A percentile compares a stretch with the other conserved stretches of the same genome.
Evolutionary conservation across 2,329 filamentous ascomycete species (phyloP).

Genomic region (Anthostomella pinea): DNA sequence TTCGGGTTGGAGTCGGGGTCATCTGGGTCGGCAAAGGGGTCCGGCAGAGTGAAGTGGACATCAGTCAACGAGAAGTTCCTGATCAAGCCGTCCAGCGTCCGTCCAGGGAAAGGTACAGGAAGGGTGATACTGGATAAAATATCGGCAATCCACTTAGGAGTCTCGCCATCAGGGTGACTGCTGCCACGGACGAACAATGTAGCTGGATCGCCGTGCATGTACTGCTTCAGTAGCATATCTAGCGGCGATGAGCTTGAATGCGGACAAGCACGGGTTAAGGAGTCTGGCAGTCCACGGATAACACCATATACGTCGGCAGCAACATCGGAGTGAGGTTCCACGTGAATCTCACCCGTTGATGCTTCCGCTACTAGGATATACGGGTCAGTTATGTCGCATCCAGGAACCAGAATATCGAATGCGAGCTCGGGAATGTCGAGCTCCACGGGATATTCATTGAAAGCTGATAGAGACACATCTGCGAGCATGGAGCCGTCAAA

Average conservation of each 20-base stretch:
- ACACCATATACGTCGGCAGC: conserved; percentile 67
- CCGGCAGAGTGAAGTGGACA: conserved; percentile 81
- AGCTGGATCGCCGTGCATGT: conserved; percentile 75
- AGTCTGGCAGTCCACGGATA: conserved; percentile 70
- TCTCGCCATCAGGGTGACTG: conserved; percentile 59
- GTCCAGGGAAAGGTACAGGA: conserved; percentile 79
- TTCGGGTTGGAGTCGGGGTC: conserved; percentile 71
- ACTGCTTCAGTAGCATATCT: conserved; percentile 75
- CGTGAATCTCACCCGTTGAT: conserved; percentile 61
- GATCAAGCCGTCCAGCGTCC: conserved; percentile 77
- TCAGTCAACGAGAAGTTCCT: conserved; percentile 83
- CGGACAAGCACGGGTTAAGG: conserved; percentile 72
- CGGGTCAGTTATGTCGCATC: conserved; percentile 68
- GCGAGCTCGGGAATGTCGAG: conserved; percentile 74
- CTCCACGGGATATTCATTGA: conserved; percentile 76
- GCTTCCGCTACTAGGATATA: conserved; percentile 79
- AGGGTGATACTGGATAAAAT: conserved; percentile 79
- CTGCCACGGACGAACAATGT: conserved; percentile 83
- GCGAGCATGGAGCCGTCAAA: conserved; percentile 69
- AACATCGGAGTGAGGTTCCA: conserved; percentile 67
- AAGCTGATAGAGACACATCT: conserved; percentile 69
- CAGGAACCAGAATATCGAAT: conserved; percentile 82
- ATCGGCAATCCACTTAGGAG: conserved; percentile 79
- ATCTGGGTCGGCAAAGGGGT: conserved; percentile 72
- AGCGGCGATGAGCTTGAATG: conserved; percentile 76